Base-by-base conservation (phyloP, 768 basidiomycete species). In the Sarcodon sp. region DNA sequence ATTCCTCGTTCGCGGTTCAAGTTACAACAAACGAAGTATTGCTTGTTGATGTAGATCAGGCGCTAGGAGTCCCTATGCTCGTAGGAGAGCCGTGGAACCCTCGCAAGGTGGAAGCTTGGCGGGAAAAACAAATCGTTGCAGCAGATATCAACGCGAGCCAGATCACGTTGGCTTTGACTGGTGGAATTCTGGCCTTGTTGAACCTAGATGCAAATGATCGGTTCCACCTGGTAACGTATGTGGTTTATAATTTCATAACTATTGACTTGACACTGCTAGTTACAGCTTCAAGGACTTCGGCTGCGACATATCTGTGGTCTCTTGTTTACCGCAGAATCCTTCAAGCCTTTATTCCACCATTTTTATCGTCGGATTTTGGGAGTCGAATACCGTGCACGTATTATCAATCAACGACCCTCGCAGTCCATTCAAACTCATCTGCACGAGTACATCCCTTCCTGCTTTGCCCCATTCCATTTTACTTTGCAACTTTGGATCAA, bases 351-450 rank as follows among this genome's bases (percentile, higher is more conserved):
- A 68, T 47, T 61, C 84, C 0, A 61, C 62, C 8, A 54, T 72
- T 46, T 62, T 84, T 27, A 76, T 73, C 0, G 77, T 84, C n/a
- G 77, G 80, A 0, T 86, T 86, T 54, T 94, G 91, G 89, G 73
- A 72, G 16, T 73, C 75, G 3, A 83, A 82, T 54, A 55, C 61
- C 7, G 70, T 91, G 36, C 71, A 79, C 54, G 63, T 91, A 33
- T 66, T 86, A 47, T 57, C 59, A 4, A 53, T 73, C 35, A 56
- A 59, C 4, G 59, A 68, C 7, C 39, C 44, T 7, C 50, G 50
- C 13, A 44, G 51, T 6, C 54, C 55, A 41, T 51, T 66, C 21
- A 50, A 48, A 32, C 53, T 53, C 7, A 49, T 70, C 1, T 69
- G 64, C 51, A 64, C 54, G 61, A 59, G 67, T 64, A 7, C 59